Percentiles rank a stretch among this genome's conserved stretches.
phyloP scores from a whole-genome alignment of 2,329 filamentous ascomycete species.

The Xylaria multiplex region DNA sequence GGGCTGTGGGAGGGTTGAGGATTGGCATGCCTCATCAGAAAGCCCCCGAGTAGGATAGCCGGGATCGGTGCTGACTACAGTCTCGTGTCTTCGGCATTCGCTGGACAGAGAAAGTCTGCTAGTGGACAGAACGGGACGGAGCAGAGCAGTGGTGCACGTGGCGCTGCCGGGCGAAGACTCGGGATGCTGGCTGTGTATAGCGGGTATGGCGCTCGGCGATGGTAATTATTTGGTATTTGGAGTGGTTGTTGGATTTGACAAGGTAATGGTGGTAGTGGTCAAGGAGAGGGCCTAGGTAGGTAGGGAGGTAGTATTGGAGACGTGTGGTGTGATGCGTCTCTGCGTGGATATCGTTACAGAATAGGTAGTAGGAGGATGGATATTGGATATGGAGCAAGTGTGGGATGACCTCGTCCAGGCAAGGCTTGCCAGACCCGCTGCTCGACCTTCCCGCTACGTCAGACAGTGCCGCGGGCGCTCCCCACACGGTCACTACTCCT shows the following conservation, averaged over 20 bases:
- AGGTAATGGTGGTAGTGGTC: slow-evolving; percentile 20
- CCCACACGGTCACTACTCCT: slow-evolving; percentile 22
- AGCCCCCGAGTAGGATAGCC: slow-evolving; percentile 44
- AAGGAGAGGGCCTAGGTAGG: slow-evolving; percentile 13
- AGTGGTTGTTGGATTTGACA: slow-evolving; percentile 15
- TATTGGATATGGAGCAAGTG: slow-evolving; percentile 37
- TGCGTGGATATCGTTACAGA: slow-evolving; percentile 39
- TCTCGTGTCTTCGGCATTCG: slow-evolving; percentile 48
- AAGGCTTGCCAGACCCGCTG: slow-evolving; percentile 37
- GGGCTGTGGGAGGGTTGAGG: slow-evolving; percentile 41
- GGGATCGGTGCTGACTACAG: slow-evolving; percentile 44
- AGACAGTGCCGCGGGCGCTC: slow-evolving; percentile 31
- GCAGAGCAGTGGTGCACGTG: slow-evolving; percentile 31
- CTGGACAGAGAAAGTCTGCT: slow-evolving; percentile 31
- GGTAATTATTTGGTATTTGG: not conserved
- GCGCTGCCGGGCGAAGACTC: slow-evolving; percentile 28
- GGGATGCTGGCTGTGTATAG: slow-evolving; percentile 17
- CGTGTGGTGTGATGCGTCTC: slow-evolving; percentile 37
- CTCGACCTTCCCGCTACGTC: slow-evolving; percentile 39
- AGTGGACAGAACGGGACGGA: slow-evolving; percentile 26
- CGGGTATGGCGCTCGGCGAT: slow-evolving; percentile 26
- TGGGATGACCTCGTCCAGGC: slow-evolving; percentile 40
- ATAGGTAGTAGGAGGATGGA: slow-evolving; percentile 33
- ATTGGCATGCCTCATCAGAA: slow-evolving; percentile 50
- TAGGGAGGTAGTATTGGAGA: slow-evolving; percentile 29